Conservation (phyloP, 2,329 filamentous ascomycete species). For the Pseudogymnoascus sp. region DNA sequence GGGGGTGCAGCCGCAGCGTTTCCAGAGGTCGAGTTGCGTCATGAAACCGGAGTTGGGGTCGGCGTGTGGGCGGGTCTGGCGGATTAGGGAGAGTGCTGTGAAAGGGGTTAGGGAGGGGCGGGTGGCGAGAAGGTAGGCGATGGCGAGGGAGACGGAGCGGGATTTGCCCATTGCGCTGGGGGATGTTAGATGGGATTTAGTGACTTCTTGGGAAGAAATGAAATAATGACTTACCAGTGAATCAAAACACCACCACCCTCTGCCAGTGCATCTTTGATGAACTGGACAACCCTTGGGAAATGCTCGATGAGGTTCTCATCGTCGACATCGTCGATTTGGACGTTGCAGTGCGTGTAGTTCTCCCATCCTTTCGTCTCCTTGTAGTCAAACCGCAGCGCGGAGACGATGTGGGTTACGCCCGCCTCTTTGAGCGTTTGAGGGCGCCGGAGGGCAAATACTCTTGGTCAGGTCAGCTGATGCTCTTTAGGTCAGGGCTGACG, state of each 20-base stretch:
- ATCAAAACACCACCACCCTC: slow-evolving; percentile 54
- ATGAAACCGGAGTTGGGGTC: slow-evolving; percentile 92
- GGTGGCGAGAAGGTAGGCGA: slow-evolving; percentile 76
- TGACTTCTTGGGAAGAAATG: neutral
- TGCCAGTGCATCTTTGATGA: slow-evolving; percentile 70
- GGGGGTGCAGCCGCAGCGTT: slow-evolving; percentile 72
- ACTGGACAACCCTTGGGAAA: slow-evolving; percentile 68
- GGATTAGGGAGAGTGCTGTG: slow-evolving; percentile 61
- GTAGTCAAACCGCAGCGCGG: slow-evolving; percentile 60
- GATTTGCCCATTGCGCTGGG: slow-evolving; percentile 91
- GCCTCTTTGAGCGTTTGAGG: slow-evolving; percentile 60
- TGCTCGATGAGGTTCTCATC: slow-evolving; percentile 80
- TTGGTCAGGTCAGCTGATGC: slow-evolving; percentile 30
- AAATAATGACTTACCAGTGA: slow-evolving; percentile 52
- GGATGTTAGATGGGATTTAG: slow-evolving; percentile 13
- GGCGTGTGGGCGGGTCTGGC: slow-evolving; percentile 63
- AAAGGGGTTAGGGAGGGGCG: slow-evolving; percentile 38
- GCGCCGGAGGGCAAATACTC: slow-evolving; percentile 70
- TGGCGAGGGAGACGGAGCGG: slow-evolving; percentile 73
- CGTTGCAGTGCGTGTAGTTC: slow-evolving; percentile 62
- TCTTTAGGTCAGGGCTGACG: neutral
- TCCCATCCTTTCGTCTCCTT: slow-evolving; percentile 43
- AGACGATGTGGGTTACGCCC: slow-evolving; percentile 85
- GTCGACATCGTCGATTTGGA: slow-evolving; percentile 85
- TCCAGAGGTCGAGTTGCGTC: slow-evolving; percentile 78